Percentiles rank a stretch among this genome's conserved stretches.
Evolutionary conservation across 73 alveolate genomes (phyloP).

Genomic region (Symbiodinium natans): DNA sequence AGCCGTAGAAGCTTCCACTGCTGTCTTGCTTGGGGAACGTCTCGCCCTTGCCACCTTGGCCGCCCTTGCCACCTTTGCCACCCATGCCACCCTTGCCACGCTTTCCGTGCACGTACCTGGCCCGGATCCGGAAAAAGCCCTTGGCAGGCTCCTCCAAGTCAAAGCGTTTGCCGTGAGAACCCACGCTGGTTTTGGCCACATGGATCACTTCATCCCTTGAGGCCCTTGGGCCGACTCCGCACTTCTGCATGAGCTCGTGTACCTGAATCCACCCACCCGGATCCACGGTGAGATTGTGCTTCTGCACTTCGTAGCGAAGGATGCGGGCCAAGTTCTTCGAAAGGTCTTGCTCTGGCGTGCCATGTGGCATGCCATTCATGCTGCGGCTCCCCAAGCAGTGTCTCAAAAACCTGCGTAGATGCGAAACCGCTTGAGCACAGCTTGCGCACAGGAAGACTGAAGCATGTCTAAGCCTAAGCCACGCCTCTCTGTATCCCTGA

Average conservation of each 20-base stretch:
- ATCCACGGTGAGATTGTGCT: neutral
- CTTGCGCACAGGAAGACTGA: too few relatives aligned
- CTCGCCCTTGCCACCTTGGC: neutral
- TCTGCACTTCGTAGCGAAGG: neutral
- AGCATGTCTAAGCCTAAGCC: too few relatives aligned
- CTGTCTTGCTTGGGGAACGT: neutral
- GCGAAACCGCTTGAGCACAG: too few relatives aligned
- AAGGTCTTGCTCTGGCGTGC: neutral
- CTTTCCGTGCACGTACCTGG: neutral
- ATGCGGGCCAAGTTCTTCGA: neutral
- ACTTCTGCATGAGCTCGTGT: neutral
- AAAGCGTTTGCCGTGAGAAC: neutral
- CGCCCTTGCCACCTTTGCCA: too few relatives aligned
- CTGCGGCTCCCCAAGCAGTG: too few relatives aligned
- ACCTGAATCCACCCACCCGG: neutral
- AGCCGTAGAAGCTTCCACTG: too few relatives aligned
- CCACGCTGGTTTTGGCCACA: neutral
- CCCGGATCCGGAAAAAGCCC: neutral
- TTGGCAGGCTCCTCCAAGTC: conserved; percentile 1
- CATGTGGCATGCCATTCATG: neutral
- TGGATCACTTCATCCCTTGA: neutral
- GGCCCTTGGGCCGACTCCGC: neutral
- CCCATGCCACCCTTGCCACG: neutral
- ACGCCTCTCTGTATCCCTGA: too few relatives aligned
- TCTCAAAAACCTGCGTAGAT: too few relatives aligned